Percentiles rank a stretch among this genome's conserved stretches.
Conservation (phyloP, 345 rosid species). For the Citrus maxima region DNA sequence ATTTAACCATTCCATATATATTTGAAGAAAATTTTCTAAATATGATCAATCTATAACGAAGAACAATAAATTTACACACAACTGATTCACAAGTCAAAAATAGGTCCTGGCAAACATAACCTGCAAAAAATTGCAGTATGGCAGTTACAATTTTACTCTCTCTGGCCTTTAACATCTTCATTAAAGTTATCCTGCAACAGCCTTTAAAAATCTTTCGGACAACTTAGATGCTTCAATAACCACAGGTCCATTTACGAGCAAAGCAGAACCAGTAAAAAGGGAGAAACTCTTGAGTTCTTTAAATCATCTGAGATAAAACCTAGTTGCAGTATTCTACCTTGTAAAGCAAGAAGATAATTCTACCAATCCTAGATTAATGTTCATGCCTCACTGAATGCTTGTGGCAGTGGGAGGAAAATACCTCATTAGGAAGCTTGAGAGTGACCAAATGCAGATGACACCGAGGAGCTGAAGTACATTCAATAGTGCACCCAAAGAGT, state of each 20-base stretch:
- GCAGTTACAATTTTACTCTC: background rate
- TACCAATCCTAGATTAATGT: conserved; percentile 10
- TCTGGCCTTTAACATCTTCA: conserved; percentile 12
- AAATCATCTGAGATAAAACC: conserved; percentile 8
- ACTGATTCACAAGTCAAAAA: conserved; percentile 14
- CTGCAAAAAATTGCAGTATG: conserved; percentile 8
- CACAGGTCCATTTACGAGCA: conserved; percentile 3
- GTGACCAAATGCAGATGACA: conserved; percentile 90
- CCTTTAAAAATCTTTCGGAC: background rate
- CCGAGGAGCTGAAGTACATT: conserved; percentile 90
- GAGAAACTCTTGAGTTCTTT: background rate
- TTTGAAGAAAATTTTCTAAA: background rate
- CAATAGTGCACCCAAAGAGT: conserved; percentile 73
- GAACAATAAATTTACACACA: conserved; percentile 5
- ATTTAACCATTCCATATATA: background rate
- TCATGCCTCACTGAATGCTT: conserved; percentile 22
- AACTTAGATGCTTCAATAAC: conserved; percentile 11
- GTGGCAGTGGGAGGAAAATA: conserved; percentile 42
- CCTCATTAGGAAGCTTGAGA: conserved; percentile 89
- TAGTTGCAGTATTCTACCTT: conserved; percentile 4
- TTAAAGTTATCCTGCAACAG: conserved; percentile 14
- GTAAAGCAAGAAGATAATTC: conserved; percentile 1
- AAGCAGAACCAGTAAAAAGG: conserved; percentile 2
- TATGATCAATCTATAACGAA: background rate
- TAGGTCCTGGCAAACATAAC: background rate